These are phyloP conservation scores for Endothia cerciana DNA, from an alignment of 2,329 filamentous ascomycete genomes.

Conservation along the genomic window DNA sequence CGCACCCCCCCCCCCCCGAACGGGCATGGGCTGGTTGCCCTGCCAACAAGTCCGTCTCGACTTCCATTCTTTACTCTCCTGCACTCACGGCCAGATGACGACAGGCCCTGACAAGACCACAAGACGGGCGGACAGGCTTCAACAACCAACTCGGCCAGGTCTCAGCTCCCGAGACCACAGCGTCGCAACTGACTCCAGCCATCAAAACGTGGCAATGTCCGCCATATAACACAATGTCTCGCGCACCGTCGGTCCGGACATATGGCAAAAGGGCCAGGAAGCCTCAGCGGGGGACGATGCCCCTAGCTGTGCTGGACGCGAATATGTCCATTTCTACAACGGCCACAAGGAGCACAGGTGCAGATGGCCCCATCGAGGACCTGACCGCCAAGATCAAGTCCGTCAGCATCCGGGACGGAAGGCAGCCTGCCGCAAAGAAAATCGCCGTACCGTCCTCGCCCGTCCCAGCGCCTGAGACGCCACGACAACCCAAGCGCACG, in stretches of 20 bases:
- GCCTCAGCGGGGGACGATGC: conserved; percentile 36
- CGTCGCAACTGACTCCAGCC: neutral
- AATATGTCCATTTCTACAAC: conserved; percentile 35
- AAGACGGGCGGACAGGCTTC: no score
- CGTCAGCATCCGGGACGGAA: conserved; percentile 28
- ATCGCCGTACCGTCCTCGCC: neutral
- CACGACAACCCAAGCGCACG: neutral
- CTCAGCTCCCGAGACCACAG: neutral
- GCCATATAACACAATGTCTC: conserved; percentile 27
- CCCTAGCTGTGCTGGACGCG: conserved; percentile 36
- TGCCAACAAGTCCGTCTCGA: neutral
- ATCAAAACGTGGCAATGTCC: conserved; percentile 16
- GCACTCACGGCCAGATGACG: conserved; percentile 3
- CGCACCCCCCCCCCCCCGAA: no score
- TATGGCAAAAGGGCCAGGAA: conserved; percentile 57
- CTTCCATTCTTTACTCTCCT: neutral
- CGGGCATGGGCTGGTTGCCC: no score
- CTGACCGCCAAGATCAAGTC: conserved; percentile 33
- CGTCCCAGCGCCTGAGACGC: conserved; percentile 14
- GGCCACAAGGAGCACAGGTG: conserved; percentile 33
- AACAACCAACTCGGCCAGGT: neutral
- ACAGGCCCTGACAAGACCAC: neutral
- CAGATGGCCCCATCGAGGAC: conserved; percentile 29
- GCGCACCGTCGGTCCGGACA: conserved; percentile 29
- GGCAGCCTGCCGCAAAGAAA: neutral